These are phyloP conservation scores for Cucurbitaria berberidis DNA, from an alignment of 2,329 filamentous ascomycete species.

Conservation along the genomic window DNA sequence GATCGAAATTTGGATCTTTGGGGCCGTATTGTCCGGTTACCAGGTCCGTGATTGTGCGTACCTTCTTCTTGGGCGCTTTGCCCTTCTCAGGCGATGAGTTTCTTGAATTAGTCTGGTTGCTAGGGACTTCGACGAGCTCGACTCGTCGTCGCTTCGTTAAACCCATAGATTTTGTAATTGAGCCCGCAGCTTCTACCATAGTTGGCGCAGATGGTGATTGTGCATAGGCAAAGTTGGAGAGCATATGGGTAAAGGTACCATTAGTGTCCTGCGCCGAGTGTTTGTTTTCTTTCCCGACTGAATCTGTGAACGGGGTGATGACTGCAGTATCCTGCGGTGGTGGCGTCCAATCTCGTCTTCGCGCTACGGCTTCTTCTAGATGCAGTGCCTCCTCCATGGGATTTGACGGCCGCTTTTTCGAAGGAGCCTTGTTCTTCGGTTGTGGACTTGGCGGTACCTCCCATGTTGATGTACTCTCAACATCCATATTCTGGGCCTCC, in stretches of 20 bases:
- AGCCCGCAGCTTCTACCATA: neutral
- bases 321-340: constrained; percentile 33
- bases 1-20: constrained; percentile 11
- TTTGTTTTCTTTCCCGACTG: constrained; percentile 34
- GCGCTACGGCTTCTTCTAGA: constrained; percentile 36
- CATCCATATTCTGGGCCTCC: neutral
- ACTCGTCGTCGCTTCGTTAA: constrained; percentile 38
- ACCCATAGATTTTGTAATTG: constrained; percentile 2
- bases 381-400: constrained; percentile 21
- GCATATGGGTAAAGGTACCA: constrained; percentile 31
- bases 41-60: constrained; percentile 49
- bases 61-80: constrained; percentile 47
- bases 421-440: constrained; percentile 11
- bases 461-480: constrained; percentile 28
- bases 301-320: constrained; percentile 20
- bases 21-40: constrained; percentile 44
- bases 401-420: constrained; percentile 19
- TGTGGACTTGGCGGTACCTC: constrained; percentile 33
- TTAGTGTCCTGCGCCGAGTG: constrained; percentile 4
- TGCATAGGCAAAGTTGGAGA: constrained; percentile 40
- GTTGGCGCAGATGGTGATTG: constrained; percentile 18
- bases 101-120: constrained; percentile 26
- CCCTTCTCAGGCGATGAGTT: constrained; percentile 39
- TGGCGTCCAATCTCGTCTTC: constrained; percentile 48
- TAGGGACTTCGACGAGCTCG: constrained; percentile 40